These are phyloP conservation scores for Penicillium pulvis DNA, from an alignment of 495 filamentous ascomycete genomes.

Conservation along the genomic window DNA sequence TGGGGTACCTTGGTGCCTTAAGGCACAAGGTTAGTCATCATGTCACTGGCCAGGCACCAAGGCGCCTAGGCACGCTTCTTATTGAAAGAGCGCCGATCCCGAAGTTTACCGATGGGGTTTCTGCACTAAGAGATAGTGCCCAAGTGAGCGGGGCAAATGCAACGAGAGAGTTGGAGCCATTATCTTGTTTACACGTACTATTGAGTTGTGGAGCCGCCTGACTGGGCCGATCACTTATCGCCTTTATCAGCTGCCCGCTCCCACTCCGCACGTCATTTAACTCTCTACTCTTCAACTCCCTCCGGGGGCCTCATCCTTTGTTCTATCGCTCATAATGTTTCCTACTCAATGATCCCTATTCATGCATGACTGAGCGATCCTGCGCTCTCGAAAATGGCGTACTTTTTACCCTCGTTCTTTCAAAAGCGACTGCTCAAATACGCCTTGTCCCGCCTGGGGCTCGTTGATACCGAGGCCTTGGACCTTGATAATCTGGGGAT, in stretches of 20 bases:
- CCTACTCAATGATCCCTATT: slow-evolving; percentile 30
- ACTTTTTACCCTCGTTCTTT: slow-evolving; percentile 74
- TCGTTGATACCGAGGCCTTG: slow-evolving; percentile 78
- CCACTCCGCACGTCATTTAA: slow-evolving; percentile 33
- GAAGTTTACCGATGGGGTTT: not conserved
- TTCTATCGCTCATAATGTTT: slow-evolving; percentile 26
- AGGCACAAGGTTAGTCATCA: not conserved
- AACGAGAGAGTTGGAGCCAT: not conserved
- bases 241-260: slow-evolving; percentile 33
- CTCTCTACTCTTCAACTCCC: slow-evolving; percentile 15
- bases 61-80: not conserved
- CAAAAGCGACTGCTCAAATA: slow-evolving; percentile 83
- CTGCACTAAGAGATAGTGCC: not conserved
- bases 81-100: not conserved
- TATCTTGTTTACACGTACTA: slow-evolving; percentile 12
- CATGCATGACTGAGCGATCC: slow-evolving; percentile 32
- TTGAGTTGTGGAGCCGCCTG: slow-evolving; percentile 36
- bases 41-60: not conserved
- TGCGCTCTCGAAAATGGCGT: slow-evolving; percentile 44
- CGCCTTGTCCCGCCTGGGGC: slow-evolving; percentile 73
- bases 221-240: slow-evolving; percentile 37
- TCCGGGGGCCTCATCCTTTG: slow-evolving; percentile 12
- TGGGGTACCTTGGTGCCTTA: not conserved
- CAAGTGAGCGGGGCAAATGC: not conserved
- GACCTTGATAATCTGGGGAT: slow-evolving; percentile 80